Evolutionary conservation across 768 basidiomycete species (phyloP).

Genomic region (Sutorius australiensis): DNA sequence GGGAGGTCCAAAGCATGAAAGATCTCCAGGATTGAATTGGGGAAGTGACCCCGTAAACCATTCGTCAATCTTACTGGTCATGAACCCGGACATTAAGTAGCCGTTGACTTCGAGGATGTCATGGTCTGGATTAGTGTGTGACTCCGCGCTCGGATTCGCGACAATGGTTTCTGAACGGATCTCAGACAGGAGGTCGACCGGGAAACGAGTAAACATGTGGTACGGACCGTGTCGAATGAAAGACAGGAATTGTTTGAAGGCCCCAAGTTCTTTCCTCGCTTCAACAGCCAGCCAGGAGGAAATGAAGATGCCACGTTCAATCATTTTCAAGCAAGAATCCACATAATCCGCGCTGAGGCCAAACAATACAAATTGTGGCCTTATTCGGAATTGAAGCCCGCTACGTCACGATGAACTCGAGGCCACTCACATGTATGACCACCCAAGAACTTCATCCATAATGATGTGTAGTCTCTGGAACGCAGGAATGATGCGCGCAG

Average conservation of each 20-base stretch:
- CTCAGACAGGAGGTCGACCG: conserved; percentile 14
- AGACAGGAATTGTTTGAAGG: conserved; percentile 74
- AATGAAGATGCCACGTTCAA: conserved; percentile 56
- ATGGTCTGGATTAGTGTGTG: conserved; percentile 46
- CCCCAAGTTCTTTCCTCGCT: conserved; percentile 62
- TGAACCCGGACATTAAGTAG: conserved; percentile 70
- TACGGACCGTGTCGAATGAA: conserved; percentile 73
- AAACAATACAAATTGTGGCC: conserved; percentile 57
- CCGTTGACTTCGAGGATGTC: conserved; percentile 79
- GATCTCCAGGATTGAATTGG: conserved; percentile 32
- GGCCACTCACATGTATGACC: conserved; percentile 62
- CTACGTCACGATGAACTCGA: conserved; percentile 9
- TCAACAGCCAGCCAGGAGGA: conserved; percentile 65
- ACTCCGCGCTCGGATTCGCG: conserved; percentile 51
- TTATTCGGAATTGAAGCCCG: conserved; percentile 28
- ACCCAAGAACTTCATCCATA: conserved; percentile 74
- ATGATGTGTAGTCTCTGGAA: conserved; percentile 74
- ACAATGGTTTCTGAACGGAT: conserved; percentile 43
- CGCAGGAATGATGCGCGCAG: conserved; percentile 67
- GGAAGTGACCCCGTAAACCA: conserved; percentile 68
- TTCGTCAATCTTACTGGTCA: conserved; percentile 64
- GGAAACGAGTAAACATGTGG: conserved; percentile 5
- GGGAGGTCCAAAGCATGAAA: conserved; percentile 23
- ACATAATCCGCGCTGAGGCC: conserved; percentile 50
- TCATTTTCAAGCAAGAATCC: conserved; percentile 48